Percentiles rank a stretch among this genome's conserved stretches.
These are phyloP conservation scores for Hypoxylon sp. DNA, from an alignment of 2,329 filamentous ascomycete species.

Conservation along the genomic window DNA sequence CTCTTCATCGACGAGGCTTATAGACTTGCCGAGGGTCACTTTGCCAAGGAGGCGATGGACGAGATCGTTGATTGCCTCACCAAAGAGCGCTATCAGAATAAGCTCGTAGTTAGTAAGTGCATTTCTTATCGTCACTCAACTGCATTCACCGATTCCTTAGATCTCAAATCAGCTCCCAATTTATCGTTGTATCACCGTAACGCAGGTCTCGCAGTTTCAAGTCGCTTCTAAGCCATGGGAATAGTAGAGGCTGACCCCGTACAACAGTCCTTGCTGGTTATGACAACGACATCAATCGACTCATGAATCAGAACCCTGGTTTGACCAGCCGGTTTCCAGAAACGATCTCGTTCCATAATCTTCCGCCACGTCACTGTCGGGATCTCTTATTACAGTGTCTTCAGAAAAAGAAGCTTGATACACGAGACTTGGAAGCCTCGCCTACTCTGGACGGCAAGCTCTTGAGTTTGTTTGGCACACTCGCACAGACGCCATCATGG, in stretches of 20 bases:
- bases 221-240: not conserved
- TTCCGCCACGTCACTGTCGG: slow-evolving; percentile 61
- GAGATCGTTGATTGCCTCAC: slow-evolving; percentile 66
- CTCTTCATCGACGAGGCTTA: slow-evolving; percentile 82
- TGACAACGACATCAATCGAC: slow-evolving; percentile 72
- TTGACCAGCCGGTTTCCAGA: slow-evolving; percentile 76
- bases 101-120: slow-evolving; percentile 67
- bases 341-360: slow-evolving; percentile 66
- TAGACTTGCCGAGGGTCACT: slow-evolving; percentile 68
- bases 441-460: slow-evolving; percentile 35
- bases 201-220: not conserved
- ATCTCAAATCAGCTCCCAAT: not conserved
- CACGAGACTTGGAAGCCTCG: slow-evolving; percentile 45
- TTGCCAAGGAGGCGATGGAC: slow-evolving; percentile 68
- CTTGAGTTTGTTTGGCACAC: slow-evolving; percentile 33
- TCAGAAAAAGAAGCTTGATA: slow-evolving; percentile 46
- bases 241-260: slow-evolving; percentile 9
- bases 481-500: slow-evolving; percentile 68
- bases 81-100: slow-evolving; percentile 69
- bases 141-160: not conserved
- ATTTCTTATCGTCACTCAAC: not conserved
- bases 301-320: slow-evolving; percentile 73
- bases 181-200: not conserved
- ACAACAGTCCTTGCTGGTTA: slow-evolving; percentile 75
- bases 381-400: slow-evolving; percentile 56